Evolutionary conservation across 257 asterid species (phyloP).

Genomic region (Gentiana macrophylla): DNA sequence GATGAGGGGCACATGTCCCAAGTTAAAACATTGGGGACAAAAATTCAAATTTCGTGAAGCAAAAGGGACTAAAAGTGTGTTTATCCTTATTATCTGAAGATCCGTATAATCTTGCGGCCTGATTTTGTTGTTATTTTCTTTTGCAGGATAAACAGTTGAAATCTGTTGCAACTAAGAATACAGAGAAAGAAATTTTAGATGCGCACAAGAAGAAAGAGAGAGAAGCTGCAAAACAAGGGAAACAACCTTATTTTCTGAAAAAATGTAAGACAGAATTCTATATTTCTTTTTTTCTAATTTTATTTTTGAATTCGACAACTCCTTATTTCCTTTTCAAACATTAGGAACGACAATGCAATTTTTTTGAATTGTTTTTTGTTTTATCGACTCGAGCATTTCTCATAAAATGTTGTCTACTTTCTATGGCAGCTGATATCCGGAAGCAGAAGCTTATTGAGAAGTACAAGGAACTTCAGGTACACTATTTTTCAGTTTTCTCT

Average conservation of each 20-base stretch:
- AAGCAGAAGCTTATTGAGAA: slow-evolving; percentile 60
- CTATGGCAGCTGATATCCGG: slow-evolving; percentile 66
- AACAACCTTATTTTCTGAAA: slow-evolving; percentile 72
- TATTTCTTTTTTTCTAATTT: no score
- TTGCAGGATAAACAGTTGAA: slow-evolving; percentile 67
- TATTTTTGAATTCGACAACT: no score
- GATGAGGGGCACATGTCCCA: no score
- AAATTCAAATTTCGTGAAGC: no score
- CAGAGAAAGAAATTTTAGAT: slow-evolving; percentile 59
- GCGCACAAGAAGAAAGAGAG: slow-evolving; percentile 95
- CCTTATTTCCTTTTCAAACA: no score
- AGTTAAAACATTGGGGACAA: no score
- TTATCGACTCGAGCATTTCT: no score
- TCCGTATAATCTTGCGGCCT: slow-evolving; percentile 1
- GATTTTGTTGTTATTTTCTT: neutral
- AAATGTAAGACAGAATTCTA: slow-evolving; percentile 29
- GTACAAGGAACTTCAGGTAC: slow-evolving; percentile 77
- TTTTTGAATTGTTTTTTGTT: no score
- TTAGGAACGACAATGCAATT: no score
- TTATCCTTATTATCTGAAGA: neutral
- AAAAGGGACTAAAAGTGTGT: neutral
- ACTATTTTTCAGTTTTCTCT: neutral
- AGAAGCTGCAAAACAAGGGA: slow-evolving; percentile 93
- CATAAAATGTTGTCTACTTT: neutral
- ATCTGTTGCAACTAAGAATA: slow-evolving; percentile 42